phyloP scores from a whole-genome alignment of 208 protist genomes.

The Crithidia brevicula region DNA sequence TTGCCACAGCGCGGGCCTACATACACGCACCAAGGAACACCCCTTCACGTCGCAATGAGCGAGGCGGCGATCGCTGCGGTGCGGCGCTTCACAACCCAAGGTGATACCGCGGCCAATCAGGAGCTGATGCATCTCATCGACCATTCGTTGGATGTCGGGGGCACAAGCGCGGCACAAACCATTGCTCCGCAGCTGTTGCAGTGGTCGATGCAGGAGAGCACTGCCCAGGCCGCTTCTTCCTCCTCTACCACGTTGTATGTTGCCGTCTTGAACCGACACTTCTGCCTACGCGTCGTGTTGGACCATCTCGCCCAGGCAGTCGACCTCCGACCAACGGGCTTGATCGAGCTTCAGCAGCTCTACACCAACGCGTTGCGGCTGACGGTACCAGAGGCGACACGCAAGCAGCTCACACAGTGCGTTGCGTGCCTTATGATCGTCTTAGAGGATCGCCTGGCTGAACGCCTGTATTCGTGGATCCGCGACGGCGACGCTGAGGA shows the following conservation, averaged over 20 bases:
- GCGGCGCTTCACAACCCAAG: conserved; percentile 16
- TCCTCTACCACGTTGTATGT: conserved; percentile 38
- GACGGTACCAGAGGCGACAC: conserved; percentile 23
- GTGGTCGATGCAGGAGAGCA: conserved; percentile 24
- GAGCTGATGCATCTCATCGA: conserved; percentile 27
- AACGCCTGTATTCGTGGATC: conserved; percentile 18
- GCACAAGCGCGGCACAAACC: conserved; percentile 23
- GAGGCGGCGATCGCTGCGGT: conserved; percentile 22
- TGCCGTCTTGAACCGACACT: conserved; percentile 63
- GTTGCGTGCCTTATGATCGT: conserved; percentile 51
- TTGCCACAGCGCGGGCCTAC: too few relatives aligned
- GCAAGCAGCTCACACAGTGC: conserved; percentile 52
- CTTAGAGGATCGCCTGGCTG: conserved; percentile 31
- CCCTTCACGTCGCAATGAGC: neutral
- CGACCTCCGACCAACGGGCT: conserved; percentile 40
- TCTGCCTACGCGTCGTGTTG: conserved; percentile 57
- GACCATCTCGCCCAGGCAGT: conserved; percentile 45
- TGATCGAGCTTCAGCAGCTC: conserved; percentile 51
- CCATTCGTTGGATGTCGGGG: conserved; percentile 25
- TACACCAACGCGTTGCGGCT: conserved; percentile 27
- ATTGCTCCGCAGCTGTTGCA: conserved; percentile 52
- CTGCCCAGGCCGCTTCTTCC: conserved; percentile 1
- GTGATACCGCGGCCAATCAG: conserved; percentile 21
- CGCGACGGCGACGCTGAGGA: neutral
- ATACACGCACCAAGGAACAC: too few relatives aligned